Evolutionary conservation across 2,329 filamentous ascomycete genomes (phyloP), one percentile per base, ranked within the genome.

Genomic region (Fusarium mexicanum): DNA sequence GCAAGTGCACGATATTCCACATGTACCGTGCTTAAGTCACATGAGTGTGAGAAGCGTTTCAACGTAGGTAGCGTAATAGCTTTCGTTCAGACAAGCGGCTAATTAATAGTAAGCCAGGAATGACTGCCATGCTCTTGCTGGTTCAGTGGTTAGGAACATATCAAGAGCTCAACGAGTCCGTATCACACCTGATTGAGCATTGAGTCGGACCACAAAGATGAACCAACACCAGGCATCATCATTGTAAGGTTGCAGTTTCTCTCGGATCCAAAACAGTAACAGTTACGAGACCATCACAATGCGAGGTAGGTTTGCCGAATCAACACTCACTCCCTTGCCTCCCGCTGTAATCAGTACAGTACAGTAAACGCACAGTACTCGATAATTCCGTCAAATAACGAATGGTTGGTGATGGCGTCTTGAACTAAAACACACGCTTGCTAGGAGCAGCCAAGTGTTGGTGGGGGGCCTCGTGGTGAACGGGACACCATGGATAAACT

Each of bases 391-490:
- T 53, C 24, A 47, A 46, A 61, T 54, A 62, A 51, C 37, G 50
- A 48, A 66, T 63, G 61, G 37, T 57, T 44, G 54, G 16, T 71
- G 51, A 71, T 59, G 55, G 72, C 67, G 68, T 58, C 64, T 77
- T 73, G 72, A 62, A 71, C 71, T 73, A 72, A 73, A 76, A 53
- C 61, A 57, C 54, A 57, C 54, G 38, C 60, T 67, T 64, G 53
- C 60, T 68, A 67, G 66, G 67, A 61, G 58, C 54, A 43, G 69
- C 67, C 64, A 74, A 61, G 65, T 75, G 61, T 54, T 73, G 55
- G 76, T 76, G 71, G 76, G 76, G 74, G 65, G 63, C 74, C 69
- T 72, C 68, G 67, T 77, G 70, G 76, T 76, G 66, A 77, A 76
- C 70, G 66, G 68, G 72, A 77, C 68, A 74, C 61, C 63, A 53